A percentile compares a stretch with the other conserved stretches of the same genome.
phyloP scores from a whole-genome alignment of 768 basidiomycete genomes.

The Pulveroboletus frians region DNA sequence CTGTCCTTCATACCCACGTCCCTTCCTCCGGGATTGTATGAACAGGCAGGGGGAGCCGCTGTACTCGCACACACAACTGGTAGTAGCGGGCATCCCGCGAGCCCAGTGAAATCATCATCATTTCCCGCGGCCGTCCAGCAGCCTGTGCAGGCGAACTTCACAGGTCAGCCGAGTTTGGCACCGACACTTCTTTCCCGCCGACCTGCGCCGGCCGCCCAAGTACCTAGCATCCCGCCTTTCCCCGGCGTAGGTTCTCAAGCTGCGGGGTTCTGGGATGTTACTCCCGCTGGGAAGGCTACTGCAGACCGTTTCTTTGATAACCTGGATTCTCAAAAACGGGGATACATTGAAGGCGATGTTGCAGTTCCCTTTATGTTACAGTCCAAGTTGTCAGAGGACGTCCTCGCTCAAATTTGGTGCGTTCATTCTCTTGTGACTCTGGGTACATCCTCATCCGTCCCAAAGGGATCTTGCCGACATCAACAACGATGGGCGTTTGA shows the following conservation, averaged over 20 bases:
- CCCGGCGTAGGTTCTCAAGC: constrained; percentile 24
- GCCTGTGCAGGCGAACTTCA: constrained; percentile 51
- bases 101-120: constrained; percentile 43
- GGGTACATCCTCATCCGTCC: background rate
- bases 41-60: constrained; percentile 58
- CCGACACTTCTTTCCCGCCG: constrained; percentile 23
- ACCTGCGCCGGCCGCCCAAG: constrained; percentile 13
- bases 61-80: constrained; percentile 54
- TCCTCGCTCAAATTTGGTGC: constrained; percentile 89
- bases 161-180: constrained; percentile 33
- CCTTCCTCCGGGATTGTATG: constrained; percentile 81
- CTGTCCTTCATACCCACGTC: constrained; percentile 64
- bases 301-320: constrained; percentile 76
- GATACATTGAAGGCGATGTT: constrained; percentile 87
- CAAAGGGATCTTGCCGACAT: constrained; percentile 91
- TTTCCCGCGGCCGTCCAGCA: constrained; percentile 51
- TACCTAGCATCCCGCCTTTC: constrained; percentile 25
- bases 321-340: constrained; percentile 70
- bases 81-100: constrained; percentile 54
- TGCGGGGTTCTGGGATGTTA: constrained; percentile 72
- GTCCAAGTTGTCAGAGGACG: constrained; percentile 75
- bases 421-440: constrained; percentile 22
- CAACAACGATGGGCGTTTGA: constrained; percentile 79
- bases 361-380: constrained; percentile 95
- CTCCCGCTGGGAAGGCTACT: constrained; percentile 67